Percentiles rank a stretch among this genome's conserved stretches.
These are phyloP conservation scores for Lachnellula hyalina DNA, from an alignment of 2,329 filamentous ascomycete species.

Conservation along the genomic window DNA sequence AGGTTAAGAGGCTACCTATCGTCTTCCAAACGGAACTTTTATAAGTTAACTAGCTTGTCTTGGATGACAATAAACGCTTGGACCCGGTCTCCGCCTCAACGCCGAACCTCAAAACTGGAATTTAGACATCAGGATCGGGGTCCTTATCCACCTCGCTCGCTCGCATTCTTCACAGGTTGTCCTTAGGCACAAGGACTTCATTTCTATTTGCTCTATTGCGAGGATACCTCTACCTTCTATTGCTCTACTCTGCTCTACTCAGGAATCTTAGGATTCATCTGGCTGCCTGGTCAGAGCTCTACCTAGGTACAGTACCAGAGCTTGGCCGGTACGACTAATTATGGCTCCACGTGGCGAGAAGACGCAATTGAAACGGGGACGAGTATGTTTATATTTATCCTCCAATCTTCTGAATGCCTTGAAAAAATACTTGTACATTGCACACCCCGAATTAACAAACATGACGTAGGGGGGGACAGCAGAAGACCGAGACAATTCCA, in stretches of 20 bases:
- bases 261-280: background rate
- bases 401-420: conserved; percentile 18
- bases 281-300: background rate
- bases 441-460: conserved; percentile 16
- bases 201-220: background rate
- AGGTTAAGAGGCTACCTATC: too few relatives aligned
- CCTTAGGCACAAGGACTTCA: conserved; percentile 1
- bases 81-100: too few relatives aligned
- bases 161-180: background rate
- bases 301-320: background rate
- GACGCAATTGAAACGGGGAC: conserved; percentile 77
- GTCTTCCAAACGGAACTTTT: too few relatives aligned
- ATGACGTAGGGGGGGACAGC: conserved; percentile 14
- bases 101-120: too few relatives aligned
- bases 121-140: too few relatives aligned
- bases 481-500: conserved; percentile 39
- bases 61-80: too few relatives aligned
- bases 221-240: too few relatives aligned
- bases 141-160: background rate
- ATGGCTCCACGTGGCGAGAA: conserved; percentile 59
- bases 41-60: too few relatives aligned
- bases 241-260: too few relatives aligned
- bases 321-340: conserved; percentile 3
- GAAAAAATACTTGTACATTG: conserved; percentile 2
- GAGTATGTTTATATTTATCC: conserved; percentile 53